Evolutionary conservation across 805 yeast species (phyloP), one percentile per base, ranked within the genome.

Genomic region (Priceomyces fermenticarens): DNA sequence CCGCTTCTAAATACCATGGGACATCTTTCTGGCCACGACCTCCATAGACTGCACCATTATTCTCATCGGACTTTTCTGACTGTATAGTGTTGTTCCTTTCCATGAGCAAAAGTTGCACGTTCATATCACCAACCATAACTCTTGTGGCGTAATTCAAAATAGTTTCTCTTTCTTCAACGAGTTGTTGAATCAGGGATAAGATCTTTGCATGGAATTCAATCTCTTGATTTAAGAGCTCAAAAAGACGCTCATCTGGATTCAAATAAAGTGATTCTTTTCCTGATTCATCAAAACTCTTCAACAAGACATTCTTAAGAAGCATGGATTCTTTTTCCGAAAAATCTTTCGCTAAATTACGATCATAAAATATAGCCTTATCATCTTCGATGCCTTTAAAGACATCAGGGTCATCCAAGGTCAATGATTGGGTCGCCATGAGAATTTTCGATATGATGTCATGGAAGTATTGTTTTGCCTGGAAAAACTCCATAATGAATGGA

Each of bases 1-100:
- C 89, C 3, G 83, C 76, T 41, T 80, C 83, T 52, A 85, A 63
- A 52, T 70, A 85, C 93, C 93, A 86, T 3, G 89, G 88, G 2
- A 70, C 60, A 45, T 78, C 78, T 16, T 54, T 65, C 12, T 53
- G 58, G 41, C 62, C 63, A 35, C 63, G 58, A 8, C 73, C 69
- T 23, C 63, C 59, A 42, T 49, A 63, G 46, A 57, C 62, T 8
- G 59, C 56, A 8, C 25, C 25, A 32, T 55, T 57, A 6, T 58
- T 57, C 29, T 68, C 70, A 26, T 72, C 75, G 29, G 64, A 56
- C 38, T 65, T 66, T 10, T 61, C 60, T 3, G 65, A 57, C 6
- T 60, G 54, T 16, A 63, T 51, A 1, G 75, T 70, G 45, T 70
- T 68, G 44, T 65, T 67, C 45, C 77, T 64, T 44, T 70, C 75